A percentile compares a stretch with the other conserved stretches of the same genome.
phyloP scores from a whole-genome alignment of 306 rosid genomes.

The Gillenia trifoliata region DNA sequence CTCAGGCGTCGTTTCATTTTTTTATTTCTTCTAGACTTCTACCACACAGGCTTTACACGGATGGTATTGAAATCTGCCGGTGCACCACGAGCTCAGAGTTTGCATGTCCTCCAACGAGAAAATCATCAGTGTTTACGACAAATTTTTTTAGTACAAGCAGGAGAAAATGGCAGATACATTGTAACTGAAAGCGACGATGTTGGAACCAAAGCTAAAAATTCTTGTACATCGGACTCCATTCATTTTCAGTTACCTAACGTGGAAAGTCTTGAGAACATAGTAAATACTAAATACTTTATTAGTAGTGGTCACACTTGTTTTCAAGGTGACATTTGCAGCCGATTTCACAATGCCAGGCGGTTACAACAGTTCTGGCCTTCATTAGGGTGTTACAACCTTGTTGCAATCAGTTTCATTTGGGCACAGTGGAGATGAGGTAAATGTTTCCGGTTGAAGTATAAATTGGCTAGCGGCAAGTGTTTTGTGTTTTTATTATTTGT shows the following conservation, averaged over 20 bases:
- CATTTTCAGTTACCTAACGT: neutral
- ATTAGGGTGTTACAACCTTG: neutral
- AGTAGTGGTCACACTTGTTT: neutral
- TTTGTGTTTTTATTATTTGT: too few relatives aligned
- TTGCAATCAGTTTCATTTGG: neutral
- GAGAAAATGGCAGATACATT: neutral
- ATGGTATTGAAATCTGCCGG: slow-evolving; percentile 1
- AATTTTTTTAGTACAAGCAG: neutral
- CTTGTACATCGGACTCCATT: neutral
- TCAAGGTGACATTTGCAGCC: neutral
- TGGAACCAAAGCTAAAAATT: neutral
- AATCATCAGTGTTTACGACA: neutral
- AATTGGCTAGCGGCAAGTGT: too few relatives aligned
- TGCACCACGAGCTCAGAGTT: neutral
- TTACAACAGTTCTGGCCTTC: neutral
- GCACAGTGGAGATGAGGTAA: neutral
- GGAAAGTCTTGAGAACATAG: neutral
- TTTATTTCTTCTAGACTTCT: too few relatives aligned
- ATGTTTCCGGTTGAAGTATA: too few relatives aligned
- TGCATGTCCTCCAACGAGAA: neutral
- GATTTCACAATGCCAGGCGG: neutral
- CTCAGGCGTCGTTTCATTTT: neutral
- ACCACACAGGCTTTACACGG: slow-evolving; percentile 1
- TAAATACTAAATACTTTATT: neutral
- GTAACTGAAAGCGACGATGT: neutral